Evolutionary conservation across 2,329 filamentous ascomycete genomes (phyloP), one percentile per base, ranked within the genome.

Genomic region (Rhinocladiella similis): DNA sequence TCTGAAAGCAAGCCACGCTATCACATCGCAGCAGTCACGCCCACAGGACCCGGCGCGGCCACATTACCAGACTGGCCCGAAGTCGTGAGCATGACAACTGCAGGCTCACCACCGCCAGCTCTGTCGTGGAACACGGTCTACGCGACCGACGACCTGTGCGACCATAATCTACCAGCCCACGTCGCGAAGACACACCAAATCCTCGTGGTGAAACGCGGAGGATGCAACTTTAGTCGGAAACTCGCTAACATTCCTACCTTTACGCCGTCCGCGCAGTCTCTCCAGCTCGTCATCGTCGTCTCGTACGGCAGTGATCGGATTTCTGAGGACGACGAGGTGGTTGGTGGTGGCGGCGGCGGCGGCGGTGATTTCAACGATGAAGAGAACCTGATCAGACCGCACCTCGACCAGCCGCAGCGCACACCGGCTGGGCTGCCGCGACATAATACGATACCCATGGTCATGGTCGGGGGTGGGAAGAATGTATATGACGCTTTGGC

Each of bases 261-360:
- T 69, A 79, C 85, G 1, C 86, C 89, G 0, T 77, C 79, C 0
- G 70, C 77, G 0, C 70, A 72, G 2, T 80, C 85, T 1, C 76
- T 97, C 16, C 89, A 96, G 70, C 81, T 97, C 3, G 90, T 97
- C 25, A 76, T 97, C 42, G 75, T 97, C 0, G 83, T 97, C 3
- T 86, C 81, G 14, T 83, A 82, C 52, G 82, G 84, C 2, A 81
- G 83, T 16, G 43, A 57, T 22, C 50, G 59, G 14, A 45, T 22
- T 5, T 38, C 43, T 1, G 70, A 75, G 14, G 72, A 73, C 3
- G 67, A 69, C 12, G 68, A 73, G 1, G 67, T 69, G 6, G 68
- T 67, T 2, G 71, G 4, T 7, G 38, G n/a, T 41, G 38, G 38
- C 2, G 72, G 29, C 10, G 29, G 29, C 10, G 29, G 29, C 10